Evolutionary conservation across 345 rosid species (phyloP), one percentile per base, ranked within the genome.

Genomic region (Salix exigua): DNA sequence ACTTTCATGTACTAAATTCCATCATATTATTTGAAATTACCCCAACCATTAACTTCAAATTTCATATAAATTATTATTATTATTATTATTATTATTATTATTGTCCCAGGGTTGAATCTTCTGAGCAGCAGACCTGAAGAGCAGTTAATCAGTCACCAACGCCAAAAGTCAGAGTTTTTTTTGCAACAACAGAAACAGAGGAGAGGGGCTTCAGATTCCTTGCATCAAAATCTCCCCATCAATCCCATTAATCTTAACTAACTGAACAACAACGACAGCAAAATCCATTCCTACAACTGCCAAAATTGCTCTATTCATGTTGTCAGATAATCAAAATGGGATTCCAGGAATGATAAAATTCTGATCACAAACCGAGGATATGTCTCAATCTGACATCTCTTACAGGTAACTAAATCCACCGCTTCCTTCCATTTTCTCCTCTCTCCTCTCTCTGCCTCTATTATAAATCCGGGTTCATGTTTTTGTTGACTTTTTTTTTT

Each of bases 361-460:
- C 82, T 79, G 79, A 83, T 81, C n/a, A 28, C 66, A 26, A 26
- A 42, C 69, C 19, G 17, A 5, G 72, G 75, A 80, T 76, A 86
- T 86, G 88, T 86, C 86, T 88, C 89, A 82, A 85, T 70, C 83
- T 83, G 86, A 78, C 64, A 81, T 86, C 81, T 82, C 89, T 67
- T 86, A 86, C 78, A 85, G 91, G 91, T 88, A 58, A 66, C 42
- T 48, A 38, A 48, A 64, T 70, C 46, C 48, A 23, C 4, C 17
- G n/a, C 44, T 40, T 40, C 44, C 44, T 40, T 40, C 44, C 13
- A 10, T 40, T 10, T 2, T 40, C 4, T 10, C 44, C 44, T 40
- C 13, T 40, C 44, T 40, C 35, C n/a, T 18, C 44, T 5, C 19
- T 58, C 42, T 35, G 17, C 31, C 73, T 17, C 30, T 65, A 10